These are phyloP conservation scores for Epichloe sp. DNA, from an alignment of 2,329 filamentous ascomycete species.

Conservation along the genomic window DNA sequence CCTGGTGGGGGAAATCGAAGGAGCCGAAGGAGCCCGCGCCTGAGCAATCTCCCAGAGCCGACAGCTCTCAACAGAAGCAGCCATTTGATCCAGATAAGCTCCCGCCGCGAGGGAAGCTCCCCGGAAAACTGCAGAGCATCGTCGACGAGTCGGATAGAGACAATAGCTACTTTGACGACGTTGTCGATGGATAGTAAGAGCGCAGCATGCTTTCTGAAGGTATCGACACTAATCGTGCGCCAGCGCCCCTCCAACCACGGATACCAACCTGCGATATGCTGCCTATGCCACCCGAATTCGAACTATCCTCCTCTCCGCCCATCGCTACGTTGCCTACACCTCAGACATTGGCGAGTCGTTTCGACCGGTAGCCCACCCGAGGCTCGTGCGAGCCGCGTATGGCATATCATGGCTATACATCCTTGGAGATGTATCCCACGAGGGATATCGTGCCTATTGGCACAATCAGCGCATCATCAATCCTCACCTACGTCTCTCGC, in stretches of 20 bases:
- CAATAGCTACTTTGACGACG: constrained; percentile 62
- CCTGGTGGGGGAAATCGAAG: constrained; percentile 30
- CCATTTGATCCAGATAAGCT: constrained; percentile 33
- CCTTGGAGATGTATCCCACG: constrained; percentile 76
- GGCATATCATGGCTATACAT: constrained; percentile 89
- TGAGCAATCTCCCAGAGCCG: constrained; percentile 5
- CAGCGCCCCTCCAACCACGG: constrained; percentile 58
- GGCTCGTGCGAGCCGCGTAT: constrained; percentile 70
- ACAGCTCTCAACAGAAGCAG: constrained; percentile 11
- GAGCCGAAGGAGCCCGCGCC: constrained; percentile 17
- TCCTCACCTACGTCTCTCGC: constrained; percentile 46
- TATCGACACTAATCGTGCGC: constrained; percentile 4
- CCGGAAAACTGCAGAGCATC: constrained; percentile 41
- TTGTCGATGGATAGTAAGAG: constrained; percentile 68
- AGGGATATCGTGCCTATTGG: constrained; percentile 90
- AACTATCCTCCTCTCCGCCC: constrained; percentile 78
- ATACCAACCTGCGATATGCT: constrained; percentile 77
- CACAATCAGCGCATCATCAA: constrained; percentile 67
- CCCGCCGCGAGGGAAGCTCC: constrained; percentile 37
- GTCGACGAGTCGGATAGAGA: constrained; percentile 47
- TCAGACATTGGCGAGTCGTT: constrained; percentile 95
- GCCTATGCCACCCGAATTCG: constrained; percentile 78
- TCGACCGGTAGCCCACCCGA: constrained; percentile 79
- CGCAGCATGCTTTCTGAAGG: constrained; percentile 1
- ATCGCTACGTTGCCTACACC: constrained; percentile 95